A percentile compares a stretch with the other conserved stretches of the same genome.
phyloP scores from a whole-genome alignment of 495 filamentous ascomycete genomes.

The Apodospora peruviana region DNA sequence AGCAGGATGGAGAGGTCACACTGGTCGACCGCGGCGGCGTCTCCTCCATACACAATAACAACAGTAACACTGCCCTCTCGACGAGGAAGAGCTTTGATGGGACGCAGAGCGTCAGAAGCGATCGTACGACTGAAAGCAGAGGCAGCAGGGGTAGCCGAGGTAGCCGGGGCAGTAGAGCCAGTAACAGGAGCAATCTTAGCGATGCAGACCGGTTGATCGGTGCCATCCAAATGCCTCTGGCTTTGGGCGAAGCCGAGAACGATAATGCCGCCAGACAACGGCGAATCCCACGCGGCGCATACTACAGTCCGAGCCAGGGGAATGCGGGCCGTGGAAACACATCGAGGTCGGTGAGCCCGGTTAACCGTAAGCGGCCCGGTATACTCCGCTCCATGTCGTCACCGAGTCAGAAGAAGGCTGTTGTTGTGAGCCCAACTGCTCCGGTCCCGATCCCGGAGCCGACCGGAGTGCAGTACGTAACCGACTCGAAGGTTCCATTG shows the following conservation, averaged over 20 bases:
- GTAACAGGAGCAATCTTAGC: slow-evolving; percentile 53
- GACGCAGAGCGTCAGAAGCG: slow-evolving; percentile 42
- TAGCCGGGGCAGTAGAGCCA: slow-evolving; percentile 10
- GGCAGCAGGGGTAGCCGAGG: slow-evolving; percentile 36
- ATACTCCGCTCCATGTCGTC: slow-evolving; percentile 11
- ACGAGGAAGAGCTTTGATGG: slow-evolving; percentile 34
- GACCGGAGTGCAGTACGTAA: slow-evolving; percentile 22
- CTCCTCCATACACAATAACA: slow-evolving; percentile 7
- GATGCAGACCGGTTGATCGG: slow-evolving; percentile 72
- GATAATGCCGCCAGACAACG: slow-evolving; percentile 13
- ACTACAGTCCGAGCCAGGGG: slow-evolving; percentile 5
- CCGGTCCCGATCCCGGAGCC: background rate
- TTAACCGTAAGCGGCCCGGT: slow-evolving; percentile 6
- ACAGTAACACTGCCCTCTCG: slow-evolving; percentile 5
- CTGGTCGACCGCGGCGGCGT: slow-evolving; percentile 45
- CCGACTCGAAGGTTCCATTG: slow-evolving; percentile 31
- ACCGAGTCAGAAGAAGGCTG: background rate
- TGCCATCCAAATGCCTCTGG: slow-evolving; percentile 60
- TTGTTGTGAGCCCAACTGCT: background rate
- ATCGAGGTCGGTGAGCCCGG: slow-evolving; percentile 15
- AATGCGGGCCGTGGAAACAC: background rate
- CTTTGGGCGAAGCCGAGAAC: slow-evolving; percentile 34
- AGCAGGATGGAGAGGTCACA: slow-evolving; percentile 48
- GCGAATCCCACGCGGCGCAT: slow-evolving; percentile 5
- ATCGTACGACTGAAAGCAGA: slow-evolving; percentile 47